These are phyloP conservation scores for Penicillium macrosclerotiorum DNA, from an alignment of 495 filamentous ascomycete genomes.

Conservation along the genomic window DNA sequence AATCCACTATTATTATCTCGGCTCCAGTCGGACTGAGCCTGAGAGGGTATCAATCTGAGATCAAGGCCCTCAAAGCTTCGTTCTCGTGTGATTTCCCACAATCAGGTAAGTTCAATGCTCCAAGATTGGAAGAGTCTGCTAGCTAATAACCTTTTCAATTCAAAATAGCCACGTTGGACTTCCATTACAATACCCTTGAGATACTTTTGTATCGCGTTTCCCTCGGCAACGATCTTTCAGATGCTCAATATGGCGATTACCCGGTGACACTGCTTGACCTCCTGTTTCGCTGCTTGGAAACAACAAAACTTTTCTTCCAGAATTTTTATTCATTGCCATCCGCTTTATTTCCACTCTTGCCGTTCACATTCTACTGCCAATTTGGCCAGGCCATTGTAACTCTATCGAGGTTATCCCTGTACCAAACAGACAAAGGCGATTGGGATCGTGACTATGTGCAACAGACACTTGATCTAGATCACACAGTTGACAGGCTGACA, in stretches of 20 bases:
- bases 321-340: conserved; percentile 24
- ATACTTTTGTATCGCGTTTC: conserved; percentile 22
- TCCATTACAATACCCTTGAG: conserved; percentile 23
- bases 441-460: conserved; percentile 23
- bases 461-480: conserved; percentile 13
- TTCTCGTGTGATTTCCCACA: conserved; percentile 14
- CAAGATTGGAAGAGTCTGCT: too few species aligned
- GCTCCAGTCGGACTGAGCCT: conserved; percentile 21
- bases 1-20: not conserved
- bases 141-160: not conserved
- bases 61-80: conserved; percentile 12
- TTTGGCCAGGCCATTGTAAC: conserved; percentile 28
- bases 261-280: conserved; percentile 18
- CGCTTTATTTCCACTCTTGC: conserved; percentile 13
- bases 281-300: conserved; percentile 25
- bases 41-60: conserved; percentile 14
- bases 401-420: conserved; percentile 30
- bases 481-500: conserved; percentile 1
- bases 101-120: conserved; percentile 9
- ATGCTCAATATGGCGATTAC: conserved; percentile 11
- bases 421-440: conserved; percentile 15
- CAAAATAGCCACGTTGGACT: conserved; percentile 13
- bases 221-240: conserved; percentile 14
- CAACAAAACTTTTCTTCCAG: conserved; percentile 29
- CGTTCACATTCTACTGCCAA: conserved; percentile 22